Evolutionary conservation across 2,329 filamentous ascomycete genomes (phyloP), one percentile per base, ranked within the genome.

Genomic region (Alternaria infectoria): DNA sequence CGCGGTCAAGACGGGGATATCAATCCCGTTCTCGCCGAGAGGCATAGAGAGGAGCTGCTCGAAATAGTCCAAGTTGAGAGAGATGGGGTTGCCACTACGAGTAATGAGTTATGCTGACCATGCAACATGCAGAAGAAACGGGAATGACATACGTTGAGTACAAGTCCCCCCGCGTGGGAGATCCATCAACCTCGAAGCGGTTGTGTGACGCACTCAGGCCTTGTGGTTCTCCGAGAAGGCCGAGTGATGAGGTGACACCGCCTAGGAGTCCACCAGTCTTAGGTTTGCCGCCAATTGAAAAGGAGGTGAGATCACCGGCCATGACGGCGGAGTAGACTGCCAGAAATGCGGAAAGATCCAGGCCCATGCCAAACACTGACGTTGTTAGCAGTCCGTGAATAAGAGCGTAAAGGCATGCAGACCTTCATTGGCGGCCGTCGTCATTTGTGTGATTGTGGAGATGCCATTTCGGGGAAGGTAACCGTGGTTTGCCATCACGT

Each of bases 191-290:
- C 54, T 70, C 68, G 43, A 69, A 70, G 12, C 60, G 56, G 45
- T 69, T 69, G 55, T 71, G 69, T n/a, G 67, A 68, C 5, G 65
- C 61, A 17, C 59, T 61, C n/a, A 69, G 64, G 21, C 69, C 69
- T 10, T 43, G 62, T 36, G 69, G 50, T 50, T 60, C 63, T 32
- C 61, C 59, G 36, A 69, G 69, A 36, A 71, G 57, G 5, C 65
- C 61, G 7, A 69, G 17, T 44, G 65, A 64, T 30, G 69, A 60
- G 36, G 63, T 56, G 43, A 66, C 57, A 26, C 68, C 68, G 15
- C 64, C 66, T 40, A 70, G 64, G n/a, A 67, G 68, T 61, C 68
- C 68, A 26, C 56, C 60, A 13, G 55, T 59, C 58, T 62, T 62
- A 10, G 68, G 58, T 32, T 67, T 67, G 32, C 68, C 68, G 26